Evolutionary conservation across 139 green algal genomes (phyloP).

Genomic region (Chlamydomonas sp.): DNA sequence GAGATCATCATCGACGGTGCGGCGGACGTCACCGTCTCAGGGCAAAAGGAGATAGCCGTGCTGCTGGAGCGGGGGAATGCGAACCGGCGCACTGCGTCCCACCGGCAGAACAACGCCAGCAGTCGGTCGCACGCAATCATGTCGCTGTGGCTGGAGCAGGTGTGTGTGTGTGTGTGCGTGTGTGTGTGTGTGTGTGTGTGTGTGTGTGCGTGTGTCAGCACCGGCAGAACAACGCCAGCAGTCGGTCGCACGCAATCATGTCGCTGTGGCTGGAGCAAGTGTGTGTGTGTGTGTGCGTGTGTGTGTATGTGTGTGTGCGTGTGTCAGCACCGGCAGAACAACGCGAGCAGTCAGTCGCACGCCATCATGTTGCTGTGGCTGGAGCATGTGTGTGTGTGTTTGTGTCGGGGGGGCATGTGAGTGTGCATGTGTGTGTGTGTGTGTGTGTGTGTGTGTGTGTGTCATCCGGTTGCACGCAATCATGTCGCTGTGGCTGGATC

Average conservation of each 20-base stretch:
- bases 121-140: neutral
- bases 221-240: constrained; percentile 27
- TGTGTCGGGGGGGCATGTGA: no score
- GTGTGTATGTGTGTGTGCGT: neutral
- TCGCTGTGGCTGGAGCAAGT: constrained; percentile 36
- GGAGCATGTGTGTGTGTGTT: constrained; percentile 23
- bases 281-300: neutral
- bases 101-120: neutral
- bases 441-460: no score
- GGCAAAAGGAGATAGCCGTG: no score
- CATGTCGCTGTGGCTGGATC: no score
- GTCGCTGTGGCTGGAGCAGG: constrained; percentile 14
- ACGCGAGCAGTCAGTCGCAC: constrained; percentile 27
- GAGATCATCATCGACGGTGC: no score
- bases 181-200: neutral
- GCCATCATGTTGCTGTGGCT: constrained; percentile 33
- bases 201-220: neutral
- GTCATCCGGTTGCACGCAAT: no score
- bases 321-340: constrained; percentile 27
- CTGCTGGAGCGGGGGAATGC: no score
- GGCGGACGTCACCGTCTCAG: no score
- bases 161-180: neutral
- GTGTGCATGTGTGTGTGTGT: no score
- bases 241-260: constrained; percentile 36
- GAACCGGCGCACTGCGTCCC: no score